These are phyloP conservation scores for Ambispora gerdemannii DNA, from an alignment of 192 early-diverging fungal species.

Conservation along the genomic window DNA sequence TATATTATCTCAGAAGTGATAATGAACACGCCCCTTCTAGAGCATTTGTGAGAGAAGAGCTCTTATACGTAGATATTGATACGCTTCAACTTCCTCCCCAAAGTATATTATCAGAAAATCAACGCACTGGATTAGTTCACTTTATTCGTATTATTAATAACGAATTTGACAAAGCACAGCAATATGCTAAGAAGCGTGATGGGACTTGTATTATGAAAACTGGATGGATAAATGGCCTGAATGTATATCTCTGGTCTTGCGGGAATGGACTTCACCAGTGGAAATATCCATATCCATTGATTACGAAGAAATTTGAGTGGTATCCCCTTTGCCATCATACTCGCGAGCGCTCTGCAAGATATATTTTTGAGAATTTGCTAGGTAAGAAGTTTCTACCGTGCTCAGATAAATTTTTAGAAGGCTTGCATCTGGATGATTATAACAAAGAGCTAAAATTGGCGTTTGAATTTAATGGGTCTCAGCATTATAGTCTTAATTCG, in stretches of 20 bases:
- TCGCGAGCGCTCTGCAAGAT: neutral
- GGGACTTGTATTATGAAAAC: conserved; percentile 15
- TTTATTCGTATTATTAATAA: conserved; percentile 20
- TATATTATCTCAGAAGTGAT: conserved; percentile 17
- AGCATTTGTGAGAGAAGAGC: conserved; percentile 1
- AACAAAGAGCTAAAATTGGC: conserved; percentile 16
- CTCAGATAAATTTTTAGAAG: neutral
- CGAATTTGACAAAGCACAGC: conserved; percentile 11
- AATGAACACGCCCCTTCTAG: neutral
- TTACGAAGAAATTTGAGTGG: conserved; percentile 10
- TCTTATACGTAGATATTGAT: neutral
- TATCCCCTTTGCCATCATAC: neutral
- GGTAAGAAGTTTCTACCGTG: conserved; percentile 15
- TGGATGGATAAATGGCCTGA: neutral
- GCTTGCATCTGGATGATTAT: neutral
- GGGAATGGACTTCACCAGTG: neutral
- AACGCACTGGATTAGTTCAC: conserved; percentile 19
- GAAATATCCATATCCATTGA: neutral
- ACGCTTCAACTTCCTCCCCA: conserved; percentile 1
- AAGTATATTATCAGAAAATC: conserved; percentile 17
- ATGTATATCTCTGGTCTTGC: conserved; percentile 17
- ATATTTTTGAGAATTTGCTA: neutral
- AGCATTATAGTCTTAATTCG: neutral
- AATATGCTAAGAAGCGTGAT: conserved; percentile 16
- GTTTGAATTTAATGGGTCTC: neutral